Evolutionary conservation across 1,284 basidiomycete genomes (phyloP), one percentile per base, ranked within the genome.

Genomic region (Puccinia hordei): DNA sequence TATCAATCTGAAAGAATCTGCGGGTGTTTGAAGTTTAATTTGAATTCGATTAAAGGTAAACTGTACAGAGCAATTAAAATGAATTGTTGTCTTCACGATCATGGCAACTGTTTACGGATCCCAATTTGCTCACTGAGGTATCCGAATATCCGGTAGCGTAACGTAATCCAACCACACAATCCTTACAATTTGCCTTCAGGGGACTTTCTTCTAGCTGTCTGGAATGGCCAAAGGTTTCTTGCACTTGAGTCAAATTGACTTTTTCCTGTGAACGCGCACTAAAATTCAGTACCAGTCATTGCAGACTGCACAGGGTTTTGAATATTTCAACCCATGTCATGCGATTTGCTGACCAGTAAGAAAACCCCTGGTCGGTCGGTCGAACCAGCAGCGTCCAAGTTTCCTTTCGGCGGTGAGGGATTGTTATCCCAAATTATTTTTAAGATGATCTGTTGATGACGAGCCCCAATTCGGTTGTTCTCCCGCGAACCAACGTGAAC

Each of bases 161-260:
- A 38, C 75, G 61, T 19, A 78, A 13, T 22, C 63, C 75, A 22
- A 78, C 35, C 8, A 78, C 75, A n/a, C 63, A 57, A 35, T 78
- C 75, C n/a, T 68, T 78, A 44, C 49, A 78, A 44, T 66, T 51
- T 19, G 75, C 75, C 44, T 78, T 78, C 24, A 78, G 41, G 17
- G 75, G 63, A 30, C 65, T 53, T 78, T 69, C 75, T 19, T 63
- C 75, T 53, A 35, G 30, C 44, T 46, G 12, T 33, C 65, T 78
- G 17, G 35, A 57, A 59, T 69, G 61, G 22, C 61, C 61, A 59
- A 78, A 78, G 9, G 22, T 53, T 24, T 44, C 51, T n/a, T 66
- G 61, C 1, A 78, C 38, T 66, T 69, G 19, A 57, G 63, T 78
- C n/a, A 78, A 30, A 57, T 78, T 66, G 65, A 78, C 66, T 57